Conservation (phyloP, 495 filamentous ascomycete species). For the Lasiosphaeria ovina region DNA sequence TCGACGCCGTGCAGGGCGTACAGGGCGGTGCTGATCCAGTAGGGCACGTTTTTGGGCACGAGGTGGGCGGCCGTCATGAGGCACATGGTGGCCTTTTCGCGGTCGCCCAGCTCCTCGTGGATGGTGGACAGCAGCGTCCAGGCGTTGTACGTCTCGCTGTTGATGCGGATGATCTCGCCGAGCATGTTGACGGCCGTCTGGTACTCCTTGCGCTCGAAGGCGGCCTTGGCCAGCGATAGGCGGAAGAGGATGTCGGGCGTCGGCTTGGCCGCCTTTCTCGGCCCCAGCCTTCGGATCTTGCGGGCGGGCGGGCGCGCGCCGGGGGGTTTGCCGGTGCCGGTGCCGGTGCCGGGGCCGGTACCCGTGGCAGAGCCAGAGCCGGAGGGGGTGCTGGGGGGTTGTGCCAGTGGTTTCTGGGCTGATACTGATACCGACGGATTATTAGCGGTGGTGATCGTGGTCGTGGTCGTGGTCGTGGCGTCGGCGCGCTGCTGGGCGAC, state of each 20-base stretch:
- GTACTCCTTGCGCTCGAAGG: constrained; percentile 65
- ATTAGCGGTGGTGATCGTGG: too few relatives aligned
- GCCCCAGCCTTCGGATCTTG: constrained; percentile 41
- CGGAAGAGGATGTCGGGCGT: constrained; percentile 71
- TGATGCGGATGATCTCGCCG: constrained; percentile 69
- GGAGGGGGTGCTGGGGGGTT: neutral
- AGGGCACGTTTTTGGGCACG: constrained; percentile 60
- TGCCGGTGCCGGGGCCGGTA: neutral
- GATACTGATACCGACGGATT: too few relatives aligned
- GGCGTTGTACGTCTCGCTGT: constrained; percentile 78
- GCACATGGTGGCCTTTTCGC: constrained; percentile 64
- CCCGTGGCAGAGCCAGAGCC: neutral
- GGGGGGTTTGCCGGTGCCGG: neutral
- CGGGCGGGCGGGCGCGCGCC: neutral
- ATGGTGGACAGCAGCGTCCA: constrained; percentile 75
- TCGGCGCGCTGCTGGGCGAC: constrained; percentile 30
- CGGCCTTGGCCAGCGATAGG: constrained; percentile 65
- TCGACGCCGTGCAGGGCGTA: constrained; percentile 56
- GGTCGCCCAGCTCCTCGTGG: constrained; percentile 64
- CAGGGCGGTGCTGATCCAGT: constrained; percentile 68
- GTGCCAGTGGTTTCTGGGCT: neutral
- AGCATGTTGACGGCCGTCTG: constrained; percentile 61
- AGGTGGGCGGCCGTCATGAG: constrained; percentile 71
- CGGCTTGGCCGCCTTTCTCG: constrained; percentile 70
- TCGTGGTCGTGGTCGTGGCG: neutral